Evolutionary conservation across 305 asterid genomes (phyloP), one percentile per base, ranked within the genome.

Genomic region (Fraxinus sp.): DNA sequence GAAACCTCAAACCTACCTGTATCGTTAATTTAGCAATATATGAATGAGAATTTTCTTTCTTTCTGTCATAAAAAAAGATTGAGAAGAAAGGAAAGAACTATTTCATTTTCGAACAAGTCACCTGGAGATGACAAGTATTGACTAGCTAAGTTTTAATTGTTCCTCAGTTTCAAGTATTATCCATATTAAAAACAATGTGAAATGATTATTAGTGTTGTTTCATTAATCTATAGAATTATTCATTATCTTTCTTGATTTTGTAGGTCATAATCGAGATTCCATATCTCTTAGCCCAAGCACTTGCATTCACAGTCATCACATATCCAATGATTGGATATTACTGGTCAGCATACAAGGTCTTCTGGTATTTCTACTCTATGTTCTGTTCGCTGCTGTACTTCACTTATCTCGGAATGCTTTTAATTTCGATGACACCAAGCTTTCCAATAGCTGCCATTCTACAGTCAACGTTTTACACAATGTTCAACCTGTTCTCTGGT

Each of bases 311-410:
- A 14, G 83, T 75, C 35, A 89, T 89, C 66, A 91, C 97, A 36
- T 92, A 92, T 88, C 94, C 93, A 2, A 91, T 92, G 93, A 91
- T 92, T 3, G 96, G 94, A 46, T 91, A 89, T 77, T 33, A 89
- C 33, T 83, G 91, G 85, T 83, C 94, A 5, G 92, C 82, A n/a
- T 84, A 86, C 75, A 92, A 91, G 86, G 85, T 90, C 62, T 86
- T 88, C 52, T 90, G 92, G 92, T 92, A 88, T 76, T 83, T 91
- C 78, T 91, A 91, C 59, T 11, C 90, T 1, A 90, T 91, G 90
- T 90, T 92, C 46, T 86, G 91, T 78, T 80, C 97, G 3, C 83
- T 91, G 85, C 66, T 90, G 79, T 90, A 88, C 88, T 92, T 82
- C 91, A 90, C 85, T n/a, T 91, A 88, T 75, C 83, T 91, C 3